These are phyloP conservation scores for Sclerotinia nivalis DNA, from an alignment of 2,329 filamentous ascomycete species.

Conservation along the genomic window DNA sequence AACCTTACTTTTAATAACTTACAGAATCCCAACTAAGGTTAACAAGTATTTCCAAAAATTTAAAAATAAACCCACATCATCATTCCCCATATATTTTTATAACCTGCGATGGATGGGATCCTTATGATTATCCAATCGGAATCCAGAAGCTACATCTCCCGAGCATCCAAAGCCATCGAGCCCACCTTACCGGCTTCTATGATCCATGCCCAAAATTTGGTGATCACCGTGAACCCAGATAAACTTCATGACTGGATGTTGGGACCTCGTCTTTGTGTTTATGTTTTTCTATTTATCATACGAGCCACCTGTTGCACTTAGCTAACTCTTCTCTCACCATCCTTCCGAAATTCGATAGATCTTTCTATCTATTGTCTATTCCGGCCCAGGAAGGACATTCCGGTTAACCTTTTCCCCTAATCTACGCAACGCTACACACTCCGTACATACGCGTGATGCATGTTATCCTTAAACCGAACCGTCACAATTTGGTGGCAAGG, in stretches of 20 bases:
- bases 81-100: not conserved
- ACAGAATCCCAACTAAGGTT: too few species aligned
- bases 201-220: not conserved
- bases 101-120: not conserved
- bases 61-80: too few species aligned
- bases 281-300: too few species aligned
- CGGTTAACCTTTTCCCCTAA: not conserved
- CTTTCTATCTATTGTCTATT: constrained; percentile 1
- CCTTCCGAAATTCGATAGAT: not conserved
- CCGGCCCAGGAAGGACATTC: not conserved
- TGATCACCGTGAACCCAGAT: not conserved
- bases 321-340: not conserved
- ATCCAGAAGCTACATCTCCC: not conserved
- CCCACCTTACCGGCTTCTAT: constrained; percentile 8
- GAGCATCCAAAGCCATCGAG: not conserved
- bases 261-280: not conserved
- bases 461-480: not conserved
- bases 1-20: too few species aligned
- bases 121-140: not conserved
- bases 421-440: not conserved
- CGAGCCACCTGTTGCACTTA: not conserved
- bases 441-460: not conserved
- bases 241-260: not conserved
- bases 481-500: constrained; percentile 14
- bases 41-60: too few species aligned